Percentiles rank a stretch among this genome's conserved stretches.
Evolutionary conservation across 495 filamentous ascomycete species (phyloP).

Genomic region (Hyaloscypha hepaticicola): DNA sequence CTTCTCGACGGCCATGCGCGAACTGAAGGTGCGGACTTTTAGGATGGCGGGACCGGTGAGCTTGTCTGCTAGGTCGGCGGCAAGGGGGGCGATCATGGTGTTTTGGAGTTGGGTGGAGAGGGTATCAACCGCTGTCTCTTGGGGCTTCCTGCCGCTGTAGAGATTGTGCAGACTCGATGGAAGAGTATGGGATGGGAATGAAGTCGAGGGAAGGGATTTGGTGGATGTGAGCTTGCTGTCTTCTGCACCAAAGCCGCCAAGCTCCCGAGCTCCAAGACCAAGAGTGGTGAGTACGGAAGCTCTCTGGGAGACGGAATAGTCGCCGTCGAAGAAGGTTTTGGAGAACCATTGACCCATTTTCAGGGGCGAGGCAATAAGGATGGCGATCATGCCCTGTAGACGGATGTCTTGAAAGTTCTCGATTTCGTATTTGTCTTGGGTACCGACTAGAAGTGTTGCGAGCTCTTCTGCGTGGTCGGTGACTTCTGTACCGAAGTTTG

Average conservation of each 20-base stretch:
- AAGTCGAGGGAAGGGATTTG: constrained; percentile 15
- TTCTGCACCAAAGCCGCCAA: constrained; percentile 75
- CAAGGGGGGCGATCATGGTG: constrained; percentile 75
- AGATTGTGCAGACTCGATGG: constrained; percentile 47
- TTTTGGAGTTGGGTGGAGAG: constrained; percentile 63
- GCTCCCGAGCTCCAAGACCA: constrained; percentile 80
- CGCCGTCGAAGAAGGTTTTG: constrained; percentile 84
- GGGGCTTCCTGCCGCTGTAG: constrained; percentile 37
- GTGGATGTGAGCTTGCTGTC: constrained; percentile 32
- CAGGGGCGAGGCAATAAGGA: constrained; percentile 72
- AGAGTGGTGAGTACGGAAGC: constrained; percentile 77
- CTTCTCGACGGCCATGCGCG: constrained; percentile 66
- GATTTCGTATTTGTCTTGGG: constrained; percentile 78
- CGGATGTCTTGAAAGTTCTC: constrained; percentile 74
- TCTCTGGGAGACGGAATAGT: constrained; percentile 82
- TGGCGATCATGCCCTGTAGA: constrained; percentile 79
- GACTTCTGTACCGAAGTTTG: constrained; percentile 83
- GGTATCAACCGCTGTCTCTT: constrained; percentile 55
- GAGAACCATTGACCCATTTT: constrained; percentile 82
- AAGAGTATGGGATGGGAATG: constrained; percentile 46
- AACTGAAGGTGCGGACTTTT: constrained; percentile 79
- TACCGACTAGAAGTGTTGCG: constrained; percentile 67
- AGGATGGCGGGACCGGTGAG: constrained; percentile 76
- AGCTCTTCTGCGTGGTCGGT: constrained; percentile 81
- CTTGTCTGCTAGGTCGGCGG: constrained; percentile 55